Percentiles rank a stretch among this genome's conserved stretches.
phyloP scores from a whole-genome alignment of 2,329 filamentous ascomycete species.

The Aspergillus ruber region DNA sequence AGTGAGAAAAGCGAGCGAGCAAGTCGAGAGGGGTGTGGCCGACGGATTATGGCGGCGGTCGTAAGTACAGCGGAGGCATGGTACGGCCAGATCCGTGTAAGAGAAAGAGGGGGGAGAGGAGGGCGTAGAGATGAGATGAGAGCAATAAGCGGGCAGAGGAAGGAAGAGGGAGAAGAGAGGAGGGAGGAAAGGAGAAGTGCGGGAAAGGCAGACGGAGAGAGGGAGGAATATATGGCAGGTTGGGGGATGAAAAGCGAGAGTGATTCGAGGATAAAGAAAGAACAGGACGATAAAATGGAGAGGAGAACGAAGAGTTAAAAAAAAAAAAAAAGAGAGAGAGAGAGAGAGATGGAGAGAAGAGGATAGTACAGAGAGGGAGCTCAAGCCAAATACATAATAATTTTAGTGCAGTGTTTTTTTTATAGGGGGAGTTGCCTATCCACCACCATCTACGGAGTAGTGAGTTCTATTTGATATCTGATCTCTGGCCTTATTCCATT shows the following conservation, averaged over 20 bases:
- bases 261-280: background rate
- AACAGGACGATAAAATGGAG: constrained; percentile 4
- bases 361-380: background rate
- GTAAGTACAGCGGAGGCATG: constrained; percentile 26
- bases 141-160: background rate
- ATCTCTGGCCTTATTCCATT: no score
- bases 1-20: background rate
- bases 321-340: background rate
- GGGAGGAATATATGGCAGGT: constrained; percentile 4
- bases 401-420: background rate
- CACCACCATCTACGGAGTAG: background rate
- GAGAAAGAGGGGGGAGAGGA: constrained; percentile 2
- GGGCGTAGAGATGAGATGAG: constrained; percentile 1
- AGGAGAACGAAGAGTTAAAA: constrained; percentile 3
- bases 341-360: background rate
- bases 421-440: background rate
- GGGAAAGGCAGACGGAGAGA: constrained; percentile 3
- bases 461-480: background rate
- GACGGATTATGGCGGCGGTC: constrained; percentile 28
- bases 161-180: constrained; percentile 3
- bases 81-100: constrained; percentile 11
- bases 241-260: constrained; percentile 4
- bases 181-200: constrained; percentile 4
- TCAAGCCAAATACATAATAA: background rate
- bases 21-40: constrained; percentile 11